phyloP scores from a whole-genome alignment of 1,139 yeast species.

The Cylindricascospora bacillispora region DNA sequence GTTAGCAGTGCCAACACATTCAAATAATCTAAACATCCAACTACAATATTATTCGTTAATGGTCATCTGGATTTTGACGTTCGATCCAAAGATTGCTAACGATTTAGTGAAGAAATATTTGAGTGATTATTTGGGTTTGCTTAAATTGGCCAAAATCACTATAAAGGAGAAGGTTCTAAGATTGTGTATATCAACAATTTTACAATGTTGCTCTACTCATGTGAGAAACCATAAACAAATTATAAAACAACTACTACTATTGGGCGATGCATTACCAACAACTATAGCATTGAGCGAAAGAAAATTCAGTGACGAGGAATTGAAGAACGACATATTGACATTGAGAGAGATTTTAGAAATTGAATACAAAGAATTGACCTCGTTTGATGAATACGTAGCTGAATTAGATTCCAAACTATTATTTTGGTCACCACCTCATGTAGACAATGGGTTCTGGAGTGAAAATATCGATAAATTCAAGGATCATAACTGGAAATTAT shows the following conservation, averaged over 20 bases:
- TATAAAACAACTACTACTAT: slow-evolving; percentile 57
- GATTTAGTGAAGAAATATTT: slow-evolving; percentile 35
- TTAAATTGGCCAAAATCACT: slow-evolving; percentile 62
- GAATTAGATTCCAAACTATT: slow-evolving; percentile 71
- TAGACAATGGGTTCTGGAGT: slow-evolving; percentile 78
- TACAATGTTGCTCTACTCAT: slow-evolving; percentile 39
- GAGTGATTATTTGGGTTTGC: slow-evolving; percentile 35
- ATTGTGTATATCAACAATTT: slow-evolving; percentile 60
- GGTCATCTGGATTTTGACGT: slow-evolving; percentile 75
- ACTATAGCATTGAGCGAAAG: slow-evolving; percentile 63
- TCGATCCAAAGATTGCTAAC: slow-evolving; percentile 43
- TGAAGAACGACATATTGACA: slow-evolving; percentile 54
- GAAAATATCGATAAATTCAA: slow-evolving; percentile 69
- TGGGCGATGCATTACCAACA: slow-evolving; percentile 63
- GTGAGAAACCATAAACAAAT: slow-evolving; percentile 23
- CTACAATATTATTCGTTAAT: slow-evolving; percentile 70
- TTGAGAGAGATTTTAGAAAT: slow-evolving; percentile 51
- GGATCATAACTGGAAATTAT: slow-evolving; percentile 60
- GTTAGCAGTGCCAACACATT: slow-evolving; percentile 30
- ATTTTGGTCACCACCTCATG: slow-evolving; percentile 90
- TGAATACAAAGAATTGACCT: slow-evolving; percentile 67
- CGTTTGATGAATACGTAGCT: slow-evolving; percentile 83
- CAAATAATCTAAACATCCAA: slow-evolving; percentile 49
- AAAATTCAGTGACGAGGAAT: slow-evolving; percentile 92
- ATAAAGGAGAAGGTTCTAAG: slow-evolving; percentile 88